Evolutionary conservation across 2,329 filamentous ascomycete species (phyloP).

Genomic region (Alternaria metachromatica): DNA sequence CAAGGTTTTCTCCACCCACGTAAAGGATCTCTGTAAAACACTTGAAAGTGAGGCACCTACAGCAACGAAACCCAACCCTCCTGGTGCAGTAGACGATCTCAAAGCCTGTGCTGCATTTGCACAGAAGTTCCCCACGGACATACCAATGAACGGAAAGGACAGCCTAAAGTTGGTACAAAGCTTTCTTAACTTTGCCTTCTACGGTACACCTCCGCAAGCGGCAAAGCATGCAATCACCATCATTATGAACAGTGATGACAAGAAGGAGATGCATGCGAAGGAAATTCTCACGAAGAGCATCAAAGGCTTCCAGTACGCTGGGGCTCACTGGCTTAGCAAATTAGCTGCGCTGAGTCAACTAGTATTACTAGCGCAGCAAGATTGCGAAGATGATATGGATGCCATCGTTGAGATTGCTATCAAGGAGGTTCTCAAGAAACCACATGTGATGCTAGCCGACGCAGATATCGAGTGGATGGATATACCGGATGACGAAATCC

Average conservation of each 20-base stretch:
- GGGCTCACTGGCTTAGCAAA: conserved; percentile 75
- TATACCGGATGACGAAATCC: conserved; percentile 78
- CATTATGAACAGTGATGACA: conserved; percentile 76
- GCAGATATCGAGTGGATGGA: conserved; percentile 61
- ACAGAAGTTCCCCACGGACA: conserved; percentile 81
- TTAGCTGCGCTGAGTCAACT: conserved; percentile 76
- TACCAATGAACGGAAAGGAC: conserved; percentile 63
- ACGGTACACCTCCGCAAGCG: conserved; percentile 79
- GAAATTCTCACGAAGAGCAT: conserved; percentile 80
- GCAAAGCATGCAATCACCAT: conserved; percentile 96
- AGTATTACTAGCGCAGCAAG: conserved; percentile 75
- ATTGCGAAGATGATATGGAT: conserved; percentile 72
- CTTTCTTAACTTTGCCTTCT: conserved; percentile 81
- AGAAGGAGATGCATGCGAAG: conserved; percentile 83
- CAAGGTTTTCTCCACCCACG: conserved; percentile 89
- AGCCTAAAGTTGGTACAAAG: conserved; percentile 83
- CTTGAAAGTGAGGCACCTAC: conserved; percentile 82
- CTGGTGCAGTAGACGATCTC: conserved; percentile 82
- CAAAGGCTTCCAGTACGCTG: conserved; percentile 75
- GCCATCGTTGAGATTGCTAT: conserved; percentile 80
- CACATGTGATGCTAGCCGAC: conserved; percentile 62
- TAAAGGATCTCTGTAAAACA: conserved; percentile 87
- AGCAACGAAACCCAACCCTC: conserved; percentile 70
- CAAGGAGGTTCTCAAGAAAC: conserved; percentile 74
- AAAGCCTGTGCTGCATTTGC: conserved; percentile 95